These are phyloP conservation scores for Calocybe gangraenosa DNA, from an alignment of 768 basidiomycete species.

Conservation along the genomic window DNA sequence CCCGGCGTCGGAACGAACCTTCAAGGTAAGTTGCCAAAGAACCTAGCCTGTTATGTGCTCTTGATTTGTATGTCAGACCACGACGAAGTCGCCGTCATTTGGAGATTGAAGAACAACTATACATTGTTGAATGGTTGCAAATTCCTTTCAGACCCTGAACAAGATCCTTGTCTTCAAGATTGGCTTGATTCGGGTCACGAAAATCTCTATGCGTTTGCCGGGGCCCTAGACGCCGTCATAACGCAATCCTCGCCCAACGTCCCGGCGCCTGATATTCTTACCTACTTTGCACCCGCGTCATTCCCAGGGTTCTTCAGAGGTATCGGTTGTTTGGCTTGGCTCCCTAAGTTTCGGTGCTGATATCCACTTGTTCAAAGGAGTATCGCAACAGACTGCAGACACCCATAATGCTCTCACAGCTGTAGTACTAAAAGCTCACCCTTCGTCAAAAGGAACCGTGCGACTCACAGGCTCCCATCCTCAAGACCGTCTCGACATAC, in stretches of 20 bases:
- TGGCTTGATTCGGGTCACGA: slow-evolving; percentile 19
- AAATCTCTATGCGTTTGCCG: slow-evolving; percentile 24
- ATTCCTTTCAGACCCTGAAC: slow-evolving; percentile 20
- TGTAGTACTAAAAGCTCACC: slow-evolving; percentile 23
- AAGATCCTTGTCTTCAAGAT: slow-evolving; percentile 26
- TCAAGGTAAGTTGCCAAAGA: slow-evolving; percentile 21
- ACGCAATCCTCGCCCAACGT: slow-evolving; percentile 19
- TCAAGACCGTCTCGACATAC: slow-evolving; percentile 25
- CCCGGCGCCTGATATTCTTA: slow-evolving; percentile 23
- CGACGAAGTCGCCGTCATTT: slow-evolving; percentile 27
- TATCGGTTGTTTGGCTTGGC: background rate
- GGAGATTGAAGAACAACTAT: slow-evolving; percentile 25
- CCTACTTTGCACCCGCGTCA: slow-evolving; percentile 21
- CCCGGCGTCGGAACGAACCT: slow-evolving; percentile 35
- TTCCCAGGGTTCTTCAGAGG: slow-evolving; percentile 26
- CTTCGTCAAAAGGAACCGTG: slow-evolving; percentile 27
- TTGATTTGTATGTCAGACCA: slow-evolving; percentile 19
- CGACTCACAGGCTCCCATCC: slow-evolving; percentile 25
- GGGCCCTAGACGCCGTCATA: slow-evolving; percentile 19
- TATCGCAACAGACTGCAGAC: slow-evolving; percentile 18
- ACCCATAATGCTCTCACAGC: slow-evolving; percentile 21
- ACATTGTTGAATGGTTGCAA: slow-evolving; percentile 23
- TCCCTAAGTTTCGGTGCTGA: background rate
- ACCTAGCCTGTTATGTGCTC: background rate
- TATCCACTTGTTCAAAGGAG: slow-evolving; percentile 12